Base-by-base conservation (phyloP, 441 rosid genomes). In the Macaranga tanarius region DNA sequence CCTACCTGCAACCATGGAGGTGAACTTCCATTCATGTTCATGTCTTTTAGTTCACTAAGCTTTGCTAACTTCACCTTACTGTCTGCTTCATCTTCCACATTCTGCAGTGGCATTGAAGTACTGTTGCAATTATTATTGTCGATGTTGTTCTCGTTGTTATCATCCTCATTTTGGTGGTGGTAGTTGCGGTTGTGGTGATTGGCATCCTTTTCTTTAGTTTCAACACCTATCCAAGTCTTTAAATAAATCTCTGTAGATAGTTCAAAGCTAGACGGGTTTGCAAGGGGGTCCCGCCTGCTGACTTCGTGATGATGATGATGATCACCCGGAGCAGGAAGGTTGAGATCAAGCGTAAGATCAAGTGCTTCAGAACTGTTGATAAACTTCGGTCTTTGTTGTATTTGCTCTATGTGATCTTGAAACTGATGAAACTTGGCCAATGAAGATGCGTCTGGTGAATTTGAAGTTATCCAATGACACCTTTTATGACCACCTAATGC, bases 401-500 rank as follows among this genome's bases (percentile, higher is more conserved):
- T 83, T 73, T 85, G 87, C 62, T 84, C 85, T 26, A 79, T 50
- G 59, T 83, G 84, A 52, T 77, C 85, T 44, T 87, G 86, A 58
- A 86, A 77, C 11, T 77, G 89, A 44, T 80, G 84, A 60, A 86
- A 79, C 73, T 88, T 90, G 0, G 82, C 77, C 48, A 85, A 76
- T n/a, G 90, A 70, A 15, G 90, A 69, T 12, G 82, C 47, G 26
- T 89, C 90, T 0, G 84, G 75, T 10, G 88, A 77, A 75, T 90
- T 88, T 16, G 97, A 94, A 17, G 93, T 90, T 77, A 95, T 81
- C 99, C 99, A 95, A 12, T 95, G 99, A 63, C 99, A 95, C 73
- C 99, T 84, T 80, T 95, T 95, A 75, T 95, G 99, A 0, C 99
- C 99, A 4, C 99, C 97, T 40, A 95, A 72, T 1, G 99, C 98